Base-by-base conservation (phyloP, 2,329 filamentous ascomycete genomes). In the Arthrinium phaeospermum region DNA sequence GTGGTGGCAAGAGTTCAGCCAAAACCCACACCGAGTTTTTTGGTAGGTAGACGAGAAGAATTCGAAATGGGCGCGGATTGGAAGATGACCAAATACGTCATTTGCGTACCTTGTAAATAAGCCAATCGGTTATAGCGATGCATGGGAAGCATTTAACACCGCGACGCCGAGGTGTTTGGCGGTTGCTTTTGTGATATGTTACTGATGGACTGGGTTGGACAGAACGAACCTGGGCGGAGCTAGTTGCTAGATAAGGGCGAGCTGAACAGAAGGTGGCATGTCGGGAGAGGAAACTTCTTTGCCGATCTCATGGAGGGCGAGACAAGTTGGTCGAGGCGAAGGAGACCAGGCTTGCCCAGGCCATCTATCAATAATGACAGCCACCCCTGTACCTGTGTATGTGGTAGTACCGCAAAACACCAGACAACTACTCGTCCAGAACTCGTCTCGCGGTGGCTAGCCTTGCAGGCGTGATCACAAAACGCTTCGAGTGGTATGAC, bases 121-220 rank as follows among this genome's bases (percentile, higher is more conserved):
- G n/a, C 30, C 57, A 64, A 64, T 64, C 10, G 57, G 19, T 64
- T 64, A 19, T n/a, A 41, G 57, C 13, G 6, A 61, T 22, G 53
- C 16, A 19, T 61, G 30, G 16, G 14, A 64, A 64, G 34, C 12
- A 41, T 41, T 24, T 24, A n/a, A 41, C 34, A 12, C 34, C 57
- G 57, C 34, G 41, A 14, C 34, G 34, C 30, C 19, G 19, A 41
- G 19, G 8, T 37, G 57, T 12, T 22, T n/a, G 37, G 37, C n/a
- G 57, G 22, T 12, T 41, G n/a, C 8, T 41, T 64, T 64, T 64
- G 57, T 64, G 57, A 64, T 64, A 64, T 64, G 34, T 64, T 41
- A 64, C 19, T 19, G n/a, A 37, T 14, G 19, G n/a, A 37, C 53
- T 34, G 53, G 27, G 30, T 41, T 41, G 57, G 34, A 41, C 16